Percentiles rank a stretch among this genome's conserved stretches.
Conservation (phyloP, 2,329 filamentous ascomycete genomes). For the Gnomoniopsis smithogilvyi region DNA sequence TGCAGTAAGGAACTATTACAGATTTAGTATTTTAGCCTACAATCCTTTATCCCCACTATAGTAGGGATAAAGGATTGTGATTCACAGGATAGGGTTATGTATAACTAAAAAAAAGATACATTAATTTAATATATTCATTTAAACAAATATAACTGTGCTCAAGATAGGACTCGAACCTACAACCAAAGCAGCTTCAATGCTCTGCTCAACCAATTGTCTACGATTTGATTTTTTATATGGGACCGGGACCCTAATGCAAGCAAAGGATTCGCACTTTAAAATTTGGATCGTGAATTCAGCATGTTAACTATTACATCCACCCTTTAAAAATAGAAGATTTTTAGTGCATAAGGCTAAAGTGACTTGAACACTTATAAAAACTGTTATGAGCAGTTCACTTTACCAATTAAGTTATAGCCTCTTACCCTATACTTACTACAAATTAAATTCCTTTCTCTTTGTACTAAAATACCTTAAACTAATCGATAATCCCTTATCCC, state of each 20-base stretch:
- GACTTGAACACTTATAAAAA: conserved; percentile 1
- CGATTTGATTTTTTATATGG: neutral
- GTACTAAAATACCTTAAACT: neutral
- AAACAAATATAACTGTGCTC: neutral
- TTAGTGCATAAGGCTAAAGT: neutral
- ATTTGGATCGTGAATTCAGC: conserved; percentile 11
- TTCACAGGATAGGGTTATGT: too few species aligned
- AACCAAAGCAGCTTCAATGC: neutral
- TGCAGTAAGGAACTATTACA: too few species aligned
- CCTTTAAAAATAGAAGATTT: neutral
- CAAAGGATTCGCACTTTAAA: conserved; percentile 18
- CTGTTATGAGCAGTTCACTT: neutral
- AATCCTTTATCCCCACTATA: too few species aligned
- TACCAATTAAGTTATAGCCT: neutral
- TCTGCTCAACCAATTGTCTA: neutral
- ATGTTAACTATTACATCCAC: conserved; percentile 15
- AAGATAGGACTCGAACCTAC: neutral
- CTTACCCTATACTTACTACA: neutral
- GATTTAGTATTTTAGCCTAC: too few species aligned
- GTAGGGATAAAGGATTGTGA: too few species aligned
- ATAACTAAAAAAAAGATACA: neutral
- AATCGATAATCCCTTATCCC: too few species aligned
- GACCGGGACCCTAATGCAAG: conserved; percentile 10
- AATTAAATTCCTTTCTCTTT: neutral
- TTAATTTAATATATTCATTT: neutral